Evolutionary conservation across 176 grass and related monocot species (phyloP).

Genomic region (Oryza meridionalis): DNA sequence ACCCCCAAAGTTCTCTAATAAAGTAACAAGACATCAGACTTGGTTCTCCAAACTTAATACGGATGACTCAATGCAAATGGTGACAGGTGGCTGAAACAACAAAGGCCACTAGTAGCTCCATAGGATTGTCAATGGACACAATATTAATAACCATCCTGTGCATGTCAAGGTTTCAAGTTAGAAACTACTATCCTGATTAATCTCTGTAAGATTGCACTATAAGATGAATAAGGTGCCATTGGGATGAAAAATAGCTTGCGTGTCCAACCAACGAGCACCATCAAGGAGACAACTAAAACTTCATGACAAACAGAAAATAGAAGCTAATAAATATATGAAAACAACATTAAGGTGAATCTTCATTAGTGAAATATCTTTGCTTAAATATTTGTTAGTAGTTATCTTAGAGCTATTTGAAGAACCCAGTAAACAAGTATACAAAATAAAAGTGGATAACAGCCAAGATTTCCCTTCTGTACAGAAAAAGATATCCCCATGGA

Average conservation of each 20-base stretch:
- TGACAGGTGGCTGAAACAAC: background rate
- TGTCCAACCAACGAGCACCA: background rate
- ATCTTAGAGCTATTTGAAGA: background rate
- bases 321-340: background rate
- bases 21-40: background rate
- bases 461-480: no score
- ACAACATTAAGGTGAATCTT: background rate
- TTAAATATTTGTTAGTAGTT: background rate
- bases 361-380: background rate
- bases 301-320: background rate
- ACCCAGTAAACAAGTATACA: background rate
- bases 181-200: background rate
- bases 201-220: background rate
- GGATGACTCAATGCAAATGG: background rate
- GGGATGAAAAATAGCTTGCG: background rate
- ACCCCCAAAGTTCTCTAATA: background rate
- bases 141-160: background rate
- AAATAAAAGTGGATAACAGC: background rate
- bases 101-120: background rate
- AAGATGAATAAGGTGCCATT: background rate
- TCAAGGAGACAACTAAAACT: constrained; percentile 20
- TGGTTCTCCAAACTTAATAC: background rate
- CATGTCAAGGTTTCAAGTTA: background rate
- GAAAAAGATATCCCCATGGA: no score
- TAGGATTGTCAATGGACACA: background rate